phyloP scores from a whole-genome alignment of 148 eudicot species.

The Cornus controversa region DNA sequence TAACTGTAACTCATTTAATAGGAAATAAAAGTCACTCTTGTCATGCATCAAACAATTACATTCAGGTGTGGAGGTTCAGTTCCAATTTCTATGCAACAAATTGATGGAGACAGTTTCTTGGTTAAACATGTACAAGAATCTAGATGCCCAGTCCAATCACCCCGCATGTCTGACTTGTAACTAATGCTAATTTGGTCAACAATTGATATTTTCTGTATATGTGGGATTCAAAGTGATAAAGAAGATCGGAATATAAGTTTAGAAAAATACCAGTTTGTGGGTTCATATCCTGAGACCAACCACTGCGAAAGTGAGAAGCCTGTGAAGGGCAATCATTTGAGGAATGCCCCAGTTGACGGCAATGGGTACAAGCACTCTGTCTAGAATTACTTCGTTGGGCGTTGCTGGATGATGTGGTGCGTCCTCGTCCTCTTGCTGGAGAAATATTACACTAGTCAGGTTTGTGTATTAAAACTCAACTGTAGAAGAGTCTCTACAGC shows the following conservation, averaged over 20 bases:
- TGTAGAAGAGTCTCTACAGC: not conserved
- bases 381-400: conserved; percentile 43
- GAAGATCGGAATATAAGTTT: not conserved
- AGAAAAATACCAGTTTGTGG: conserved; percentile 40
- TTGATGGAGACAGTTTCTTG: no score
- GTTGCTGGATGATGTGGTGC: conserved; percentile 41
- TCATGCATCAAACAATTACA: no score
- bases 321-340: conserved; percentile 61
- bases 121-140: no score
- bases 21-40: no score
- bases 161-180: no score
- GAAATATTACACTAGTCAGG: conserved; percentile 7
- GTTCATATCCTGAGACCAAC: conserved; percentile 48
- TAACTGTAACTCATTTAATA: no score
- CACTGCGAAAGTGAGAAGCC: conserved; percentile 45
- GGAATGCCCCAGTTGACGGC: conserved; percentile 67
- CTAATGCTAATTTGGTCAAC: no score
- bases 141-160: no score
- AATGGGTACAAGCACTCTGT: conserved; percentile 44
- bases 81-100: no score
- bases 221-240: not conserved
- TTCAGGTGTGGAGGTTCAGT: no score
- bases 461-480: not conserved
- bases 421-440: conserved; percentile 57
- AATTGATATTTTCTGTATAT: not conserved